A percentile compares a stretch with the other conserved stretches of the same genome.
These are phyloP conservation scores for Thuja plicata DNA, from an alignment of 83 land plant genomes.

Conservation along the genomic window DNA sequence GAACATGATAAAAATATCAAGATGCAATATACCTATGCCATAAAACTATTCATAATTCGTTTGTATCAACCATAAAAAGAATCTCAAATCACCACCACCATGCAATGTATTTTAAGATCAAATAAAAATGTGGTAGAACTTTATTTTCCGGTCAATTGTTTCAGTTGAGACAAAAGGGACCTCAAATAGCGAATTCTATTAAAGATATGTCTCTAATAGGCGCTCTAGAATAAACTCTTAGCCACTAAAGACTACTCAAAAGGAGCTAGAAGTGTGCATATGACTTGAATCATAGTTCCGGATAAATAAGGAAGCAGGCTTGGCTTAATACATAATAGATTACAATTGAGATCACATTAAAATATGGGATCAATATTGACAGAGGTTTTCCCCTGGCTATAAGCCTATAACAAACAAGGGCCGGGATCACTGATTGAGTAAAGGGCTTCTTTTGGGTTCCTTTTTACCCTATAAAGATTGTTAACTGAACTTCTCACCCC, in stretches of 20 bases:
- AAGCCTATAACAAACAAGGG: not conserved
- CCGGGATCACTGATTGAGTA: not conserved
- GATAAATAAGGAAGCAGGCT: not conserved
- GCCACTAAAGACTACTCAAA: not conserved
- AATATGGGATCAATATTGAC: not conserved
- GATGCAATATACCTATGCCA: not conserved
- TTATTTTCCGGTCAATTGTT: not conserved
- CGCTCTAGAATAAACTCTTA: not conserved
- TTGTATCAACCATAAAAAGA: not conserved
- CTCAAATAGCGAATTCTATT: conserved; percentile 3
- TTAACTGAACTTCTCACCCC: not conserved
- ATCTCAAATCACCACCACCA: not conserved
- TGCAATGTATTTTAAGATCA: not conserved
- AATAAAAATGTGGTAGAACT: not conserved
- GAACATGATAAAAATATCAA: not conserved
- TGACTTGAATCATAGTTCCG: not conserved
- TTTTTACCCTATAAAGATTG: not conserved
- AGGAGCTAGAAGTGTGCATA: not conserved
- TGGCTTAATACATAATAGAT: not conserved
- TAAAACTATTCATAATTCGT: not conserved
- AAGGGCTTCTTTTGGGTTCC: not conserved
- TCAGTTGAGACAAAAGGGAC: not conserved
- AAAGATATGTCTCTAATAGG: not conserved
- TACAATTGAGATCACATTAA: too few species aligned
- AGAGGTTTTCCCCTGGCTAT: not conserved